Base-by-base conservation (phyloP, 108 stramenopile species). In the Schizochytrium sp. region DNA sequence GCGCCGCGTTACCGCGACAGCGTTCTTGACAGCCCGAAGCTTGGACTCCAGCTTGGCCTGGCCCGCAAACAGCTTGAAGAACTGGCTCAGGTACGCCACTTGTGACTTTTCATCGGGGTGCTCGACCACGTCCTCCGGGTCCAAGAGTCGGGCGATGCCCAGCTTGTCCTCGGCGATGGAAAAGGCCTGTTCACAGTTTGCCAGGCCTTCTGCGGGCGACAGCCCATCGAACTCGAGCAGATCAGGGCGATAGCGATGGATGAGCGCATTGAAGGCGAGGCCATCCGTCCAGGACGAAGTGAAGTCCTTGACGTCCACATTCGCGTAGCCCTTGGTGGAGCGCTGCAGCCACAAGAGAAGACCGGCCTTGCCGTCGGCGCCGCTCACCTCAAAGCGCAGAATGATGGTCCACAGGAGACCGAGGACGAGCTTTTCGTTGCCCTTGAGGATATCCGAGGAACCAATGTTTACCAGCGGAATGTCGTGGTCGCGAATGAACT, bases 401-500 rank as follows among this genome's bases (percentile, higher is more conserved):
- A 91, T 91, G 72, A 91, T 91, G 59, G 90, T 91, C 88, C 88
- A 91, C 34, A 91, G 88, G 45, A 91, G 76, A 19, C 90, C 90
- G 41, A 91, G 76, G 4, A 91, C 60, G n/a, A 91, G 90, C 55
- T 76, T 83, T 10, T 72, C 57, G 58, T 88, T 88, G 48, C 88
- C 57, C 51, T 91, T 88, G 63, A 89, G 72, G 60, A 91, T 89
- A 60, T 91, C 90, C n/a, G 76, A 60, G 60, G 88, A 89, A 18
- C 90, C 88, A 29, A 91, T 91, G 88, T 91, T 91, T 5, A 88
- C 88, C 23, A 89, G 44, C 88, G 72, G 89, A 34, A 89, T 76
- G 43, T 89, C 57, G 48, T 89, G 72, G 25, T 91, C 72, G 55
- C 72, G 58, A 14, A 91, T 72, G 19, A 88, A 88, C 55, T 91